Evolutionary conservation across 129 eudicot species (phyloP), one percentile per base, ranked within the genome.

Genomic region (Escallonia rubra): DNA sequence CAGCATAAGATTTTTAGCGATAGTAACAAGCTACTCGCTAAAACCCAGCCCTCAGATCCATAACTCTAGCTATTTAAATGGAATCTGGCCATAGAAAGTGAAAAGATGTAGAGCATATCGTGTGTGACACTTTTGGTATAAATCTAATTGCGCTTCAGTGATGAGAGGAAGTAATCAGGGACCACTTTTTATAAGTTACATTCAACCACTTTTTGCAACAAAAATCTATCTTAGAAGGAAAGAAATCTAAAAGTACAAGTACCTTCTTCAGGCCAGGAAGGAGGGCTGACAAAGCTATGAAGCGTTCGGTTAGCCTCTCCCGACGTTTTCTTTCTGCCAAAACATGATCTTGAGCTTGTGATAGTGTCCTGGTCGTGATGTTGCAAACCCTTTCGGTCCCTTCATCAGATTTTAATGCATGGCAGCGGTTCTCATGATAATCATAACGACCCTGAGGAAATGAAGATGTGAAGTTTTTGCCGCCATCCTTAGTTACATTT

Each of bases 301-400:
- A 85, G 5, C 63, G 69, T 62, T 88, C 83, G 59, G 82, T 85
- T 57, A 85, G 71, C 64, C 78, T 79, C 76, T 88, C 89, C 58
- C 96, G 75, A 45, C 96, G 65, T 73, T 80, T 88, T 59, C 92
- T 86, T 74, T 88, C 96, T 0, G 96, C 92, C 50, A 82, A 48
- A 61, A 79, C 85, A 62, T 88, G 91, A 60, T 88, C 90, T 66
- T 83, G 86, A 62, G 84, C 84, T 50, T 83, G 85, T 67, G 72
- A 76, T 7, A 82, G 85, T 4, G 72, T 50, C 55, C 55, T 50
- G 10, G 55, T 9, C 12, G 55, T 50, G 10, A 4, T 50, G 55
- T 50, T 50, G 10, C 12, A 50, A n/a, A 8, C 10, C 55, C 55
- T 50, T 9, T n/a, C 12, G 12, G 55, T 8, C 10, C 12, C 55